Percentiles rank a stretch among this genome's conserved stretches.
Conservation (phyloP, 2,329 filamentous ascomycete genomes). For the Botrytis hyacinthi region DNA sequence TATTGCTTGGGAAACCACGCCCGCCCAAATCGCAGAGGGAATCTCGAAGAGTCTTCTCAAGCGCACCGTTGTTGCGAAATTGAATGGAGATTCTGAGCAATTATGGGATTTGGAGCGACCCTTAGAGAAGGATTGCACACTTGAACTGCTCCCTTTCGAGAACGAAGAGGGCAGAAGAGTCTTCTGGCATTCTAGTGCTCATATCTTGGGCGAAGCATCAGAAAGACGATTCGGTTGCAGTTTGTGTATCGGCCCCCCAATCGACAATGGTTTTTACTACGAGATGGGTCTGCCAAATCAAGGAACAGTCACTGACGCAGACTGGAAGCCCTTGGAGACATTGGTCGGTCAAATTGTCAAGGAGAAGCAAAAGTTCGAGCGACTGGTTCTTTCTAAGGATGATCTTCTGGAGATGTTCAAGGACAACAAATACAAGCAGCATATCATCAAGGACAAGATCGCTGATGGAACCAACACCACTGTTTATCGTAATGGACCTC, state of each 20-base stretch:
- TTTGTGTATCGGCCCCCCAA: constrained; percentile 90
- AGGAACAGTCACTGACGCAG: constrained; percentile 66
- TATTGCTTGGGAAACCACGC: constrained; percentile 89
- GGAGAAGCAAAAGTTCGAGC: constrained; percentile 94
- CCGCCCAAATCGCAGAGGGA: constrained; percentile 70
- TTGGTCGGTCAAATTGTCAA: constrained; percentile 84
- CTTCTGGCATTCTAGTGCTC: constrained; percentile 96
- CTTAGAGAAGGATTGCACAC: constrained; percentile 79
- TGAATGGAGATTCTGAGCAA: constrained; percentile 68
- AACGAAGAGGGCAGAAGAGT: constrained; percentile 75
- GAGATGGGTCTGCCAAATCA: constrained; percentile 84
- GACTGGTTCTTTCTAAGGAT: constrained; percentile 83
- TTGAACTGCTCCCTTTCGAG: constrained; percentile 83
- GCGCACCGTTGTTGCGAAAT: constrained; percentile 80
- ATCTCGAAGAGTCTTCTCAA: constrained; percentile 85
- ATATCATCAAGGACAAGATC: constrained; percentile 94
- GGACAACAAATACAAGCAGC: constrained; percentile 97
- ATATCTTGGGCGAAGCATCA: constrained; percentile 91
- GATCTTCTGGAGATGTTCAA: constrained; percentile 94
- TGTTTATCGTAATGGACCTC: constrained; percentile 84
- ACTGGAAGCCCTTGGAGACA: constrained; percentile 82
- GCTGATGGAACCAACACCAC: constrained; percentile 86
- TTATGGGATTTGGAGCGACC: constrained; percentile 93
- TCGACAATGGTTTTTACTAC: constrained; percentile 93
- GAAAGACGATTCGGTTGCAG: constrained; percentile 89